Evolutionary conservation across 306 rosid species (phyloP).

Genomic region (Herpetospermum pedunculosum): DNA sequence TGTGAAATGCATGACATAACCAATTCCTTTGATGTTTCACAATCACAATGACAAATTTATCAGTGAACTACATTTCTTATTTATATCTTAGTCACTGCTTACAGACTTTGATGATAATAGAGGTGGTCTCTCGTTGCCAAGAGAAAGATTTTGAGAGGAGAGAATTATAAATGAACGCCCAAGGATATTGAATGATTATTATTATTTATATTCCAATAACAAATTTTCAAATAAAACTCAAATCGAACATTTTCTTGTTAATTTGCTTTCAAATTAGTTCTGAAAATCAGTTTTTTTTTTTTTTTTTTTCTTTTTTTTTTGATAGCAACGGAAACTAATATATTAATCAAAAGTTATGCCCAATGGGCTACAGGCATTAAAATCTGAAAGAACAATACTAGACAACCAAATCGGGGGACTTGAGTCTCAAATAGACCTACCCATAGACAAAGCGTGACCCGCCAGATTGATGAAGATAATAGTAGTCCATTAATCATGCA

Average conservation of each 20-base stretch:
- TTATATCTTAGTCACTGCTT: background rate
- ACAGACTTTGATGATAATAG: background rate
- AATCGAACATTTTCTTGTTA: background rate
- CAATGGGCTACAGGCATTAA: no score
- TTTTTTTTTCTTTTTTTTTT: no score
- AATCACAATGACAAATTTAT: background rate
- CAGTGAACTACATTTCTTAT: background rate
- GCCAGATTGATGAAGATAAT: no score
- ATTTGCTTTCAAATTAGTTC: background rate
- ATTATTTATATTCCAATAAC: background rate
- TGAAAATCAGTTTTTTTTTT: no score
- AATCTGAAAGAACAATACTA: no score
- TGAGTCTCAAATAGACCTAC: no score
- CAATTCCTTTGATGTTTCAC: slow-evolving; percentile 3
- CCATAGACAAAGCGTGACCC: no score
- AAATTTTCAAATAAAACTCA: background rate
- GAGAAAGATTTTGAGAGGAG: background rate
- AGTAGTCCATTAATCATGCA: background rate
- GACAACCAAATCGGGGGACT: no score
- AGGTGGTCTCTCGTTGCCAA: background rate
- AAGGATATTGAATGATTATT: background rate
- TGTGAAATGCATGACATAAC: background rate
- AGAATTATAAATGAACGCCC: background rate
- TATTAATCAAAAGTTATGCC: no score
- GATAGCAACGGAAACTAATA: no score